Conservation (phyloP, 176 grass and related monocot genomes). For the Juncus inflexus region DNA sequence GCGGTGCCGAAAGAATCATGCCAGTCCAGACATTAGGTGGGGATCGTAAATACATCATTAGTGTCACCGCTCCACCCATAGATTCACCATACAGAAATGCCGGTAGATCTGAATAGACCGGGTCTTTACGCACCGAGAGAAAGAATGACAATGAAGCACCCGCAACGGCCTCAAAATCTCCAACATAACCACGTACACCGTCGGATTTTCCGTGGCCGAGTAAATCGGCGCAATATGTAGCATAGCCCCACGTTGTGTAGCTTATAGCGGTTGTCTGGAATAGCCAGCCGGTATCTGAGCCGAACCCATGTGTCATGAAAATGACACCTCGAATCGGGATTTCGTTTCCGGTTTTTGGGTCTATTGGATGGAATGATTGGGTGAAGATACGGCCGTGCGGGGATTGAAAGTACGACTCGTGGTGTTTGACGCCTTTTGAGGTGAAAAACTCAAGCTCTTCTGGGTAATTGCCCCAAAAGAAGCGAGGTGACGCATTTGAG, state of each 20-base stretch:
- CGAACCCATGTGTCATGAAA: constrained; percentile 63
- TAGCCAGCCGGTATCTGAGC: constrained; percentile 56
- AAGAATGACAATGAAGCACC: constrained; percentile 39
- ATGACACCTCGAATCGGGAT: constrained; percentile 43
- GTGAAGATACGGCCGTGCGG: constrained; percentile 55
- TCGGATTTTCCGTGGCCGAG: constrained; percentile 63
- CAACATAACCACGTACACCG: constrained; percentile 49
- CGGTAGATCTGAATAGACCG: constrained; percentile 25
- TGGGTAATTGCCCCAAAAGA: constrained; percentile 61
- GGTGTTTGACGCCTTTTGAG: constrained; percentile 42
- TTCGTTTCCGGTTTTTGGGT: constrained; percentile 21
- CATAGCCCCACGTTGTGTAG: constrained; percentile 57
- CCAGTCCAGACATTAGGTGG: constrained; percentile 40
- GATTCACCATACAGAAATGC: constrained; percentile 71
- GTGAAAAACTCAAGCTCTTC: constrained; percentile 52
- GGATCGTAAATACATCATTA: constrained; percentile 58
- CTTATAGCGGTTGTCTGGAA: constrained; percentile 55
- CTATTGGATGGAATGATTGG: constrained; percentile 58
- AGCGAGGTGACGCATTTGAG: constrained; percentile 16
- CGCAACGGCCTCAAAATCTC: constrained; percentile 56
- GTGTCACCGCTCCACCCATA: background rate
- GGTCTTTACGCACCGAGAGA: background rate
- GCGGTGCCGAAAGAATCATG: constrained; percentile 61
- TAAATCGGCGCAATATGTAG: constrained; percentile 62
- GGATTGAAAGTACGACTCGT: constrained; percentile 44